Evolutionary conservation across 2,329 filamentous ascomycete species (phyloP).

Genomic region (Kalmusia sp.): DNA sequence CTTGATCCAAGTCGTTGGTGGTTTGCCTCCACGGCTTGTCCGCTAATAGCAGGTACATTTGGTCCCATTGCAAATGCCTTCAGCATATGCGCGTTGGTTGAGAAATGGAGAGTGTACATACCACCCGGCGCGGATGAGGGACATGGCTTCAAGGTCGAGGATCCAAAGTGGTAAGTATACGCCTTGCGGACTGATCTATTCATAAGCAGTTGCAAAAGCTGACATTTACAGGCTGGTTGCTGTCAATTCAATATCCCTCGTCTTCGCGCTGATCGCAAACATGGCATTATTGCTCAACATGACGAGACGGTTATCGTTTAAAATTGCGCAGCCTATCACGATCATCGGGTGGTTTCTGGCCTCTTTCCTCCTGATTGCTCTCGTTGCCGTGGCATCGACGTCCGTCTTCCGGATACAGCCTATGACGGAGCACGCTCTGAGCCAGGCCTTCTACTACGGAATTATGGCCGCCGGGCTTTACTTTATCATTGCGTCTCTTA

Average conservation of each 20-base stretch:
- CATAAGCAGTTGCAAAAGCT: background rate
- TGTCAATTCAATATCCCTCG: conserved; percentile 63
- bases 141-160: conserved; percentile 55
- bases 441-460: conserved; percentile 66
- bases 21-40: conserved; percentile 66
- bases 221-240: conserved; percentile 53
- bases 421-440: conserved; percentile 54
- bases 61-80: conserved; percentile 64
- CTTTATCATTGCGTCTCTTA: conserved; percentile 61
- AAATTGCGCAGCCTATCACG: conserved; percentile 65
- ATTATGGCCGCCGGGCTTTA: conserved; percentile 65
- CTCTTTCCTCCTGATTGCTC: conserved; percentile 60
- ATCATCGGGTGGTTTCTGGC: conserved; percentile 66
- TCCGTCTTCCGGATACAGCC: conserved; percentile 53
- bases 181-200: background rate
- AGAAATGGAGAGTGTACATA: conserved; percentile 63
- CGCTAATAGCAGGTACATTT: conserved; percentile 63
- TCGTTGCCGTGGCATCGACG: conserved; percentile 57
- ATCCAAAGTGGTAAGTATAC: conserved; percentile 59
- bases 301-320: conserved; percentile 62
- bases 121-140: conserved; percentile 54
- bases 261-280: conserved; percentile 62
- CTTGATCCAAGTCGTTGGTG: conserved; percentile 63
- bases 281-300: conserved; percentile 65
- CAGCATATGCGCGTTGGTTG: conserved; percentile 62